Percentiles rank a stretch among this genome's conserved stretches.
Evolutionary conservation across 83 land plant genomes (phyloP).

Genomic region (Thuja plicata): DNA sequence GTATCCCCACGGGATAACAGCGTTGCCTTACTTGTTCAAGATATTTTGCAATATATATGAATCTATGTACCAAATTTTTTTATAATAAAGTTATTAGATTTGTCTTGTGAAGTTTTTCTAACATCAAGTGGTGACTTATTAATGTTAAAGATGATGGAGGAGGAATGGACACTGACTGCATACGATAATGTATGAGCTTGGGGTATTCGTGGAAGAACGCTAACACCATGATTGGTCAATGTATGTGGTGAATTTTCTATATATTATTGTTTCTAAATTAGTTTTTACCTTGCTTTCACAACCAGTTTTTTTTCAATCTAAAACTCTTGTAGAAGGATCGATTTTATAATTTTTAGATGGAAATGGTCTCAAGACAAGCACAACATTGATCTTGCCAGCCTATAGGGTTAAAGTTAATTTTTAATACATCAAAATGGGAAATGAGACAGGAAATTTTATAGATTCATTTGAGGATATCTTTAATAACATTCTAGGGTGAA

Average conservation of each 20-base stretch:
- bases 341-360: constrained; percentile 38
- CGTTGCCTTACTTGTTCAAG: constrained; percentile 82
- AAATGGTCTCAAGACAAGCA: constrained; percentile 70
- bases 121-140: background rate
- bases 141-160: constrained; percentile 86
- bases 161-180: constrained; percentile 84
- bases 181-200: constrained; percentile 86
- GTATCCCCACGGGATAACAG: constrained; percentile 53
- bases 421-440: no score
- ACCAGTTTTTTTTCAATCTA: background rate
- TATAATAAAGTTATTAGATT: background rate
- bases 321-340: background rate
- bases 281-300: background rate
- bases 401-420: no score
- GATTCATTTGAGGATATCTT: no score
- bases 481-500: no score
- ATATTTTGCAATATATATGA: constrained; percentile 24
- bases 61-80: background rate
- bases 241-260: constrained; percentile 28
- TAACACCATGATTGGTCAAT: constrained; percentile 70
- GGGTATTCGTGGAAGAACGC: constrained; percentile 72
- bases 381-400: constrained; percentile 6
- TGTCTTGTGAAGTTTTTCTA: background rate
- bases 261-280: background rate
- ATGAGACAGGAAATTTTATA: no score